Evolutionary conservation across 352 stramenopile species (phyloP), one percentile per base, ranked within the genome.

Genomic region (Bremia lactucae): DNA sequence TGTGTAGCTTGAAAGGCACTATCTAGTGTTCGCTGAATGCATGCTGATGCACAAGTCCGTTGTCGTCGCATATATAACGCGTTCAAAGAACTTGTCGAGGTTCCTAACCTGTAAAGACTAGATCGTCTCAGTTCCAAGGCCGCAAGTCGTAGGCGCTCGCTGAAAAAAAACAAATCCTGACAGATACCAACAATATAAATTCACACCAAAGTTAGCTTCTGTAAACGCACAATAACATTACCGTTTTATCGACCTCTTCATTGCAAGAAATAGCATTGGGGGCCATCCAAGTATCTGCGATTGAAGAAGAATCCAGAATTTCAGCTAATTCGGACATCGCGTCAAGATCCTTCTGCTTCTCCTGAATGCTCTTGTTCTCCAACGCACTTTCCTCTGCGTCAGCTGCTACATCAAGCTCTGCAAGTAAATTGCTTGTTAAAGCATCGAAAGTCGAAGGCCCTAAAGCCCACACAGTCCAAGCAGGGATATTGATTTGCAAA

Each of bases 361-460:
- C 49, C 19, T 62, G 46, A 6, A 15, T 35, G n/a, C 18, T 65
- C 40, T 72, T 73, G 35, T 71, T 62, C n/a, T 66, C 64, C 2
- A 15, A 4, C n/a, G n/a, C n/a, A n/a, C n/a, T n/a, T 10, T 53
- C 50, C 18, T 46, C 33, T 10, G 13, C 41, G 3, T 63, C 43
- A 0, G 28, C 29, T 29, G 55, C n/a, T n/a, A n/a, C 46, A 28
- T 22, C 28, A 25, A 87, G 38, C 31, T 72, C 67, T 6, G 16
- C 15, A 11, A 87, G 36, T 31, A 84, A 60, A 39, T 82, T 87
- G 49, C 67, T 83, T 10, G 55, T 53, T n/a, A 82, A 15, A 31
- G 77, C 48, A 45, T 87, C 74, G 28, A 84, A 82, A 6, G 58
- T 71, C 14, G 69, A 60, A 24, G 25, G 19, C 3, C 51, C 43